Conservation (phyloP, 2,329 filamentous ascomycete genomes). For the Botryotinia convoluta region DNA sequence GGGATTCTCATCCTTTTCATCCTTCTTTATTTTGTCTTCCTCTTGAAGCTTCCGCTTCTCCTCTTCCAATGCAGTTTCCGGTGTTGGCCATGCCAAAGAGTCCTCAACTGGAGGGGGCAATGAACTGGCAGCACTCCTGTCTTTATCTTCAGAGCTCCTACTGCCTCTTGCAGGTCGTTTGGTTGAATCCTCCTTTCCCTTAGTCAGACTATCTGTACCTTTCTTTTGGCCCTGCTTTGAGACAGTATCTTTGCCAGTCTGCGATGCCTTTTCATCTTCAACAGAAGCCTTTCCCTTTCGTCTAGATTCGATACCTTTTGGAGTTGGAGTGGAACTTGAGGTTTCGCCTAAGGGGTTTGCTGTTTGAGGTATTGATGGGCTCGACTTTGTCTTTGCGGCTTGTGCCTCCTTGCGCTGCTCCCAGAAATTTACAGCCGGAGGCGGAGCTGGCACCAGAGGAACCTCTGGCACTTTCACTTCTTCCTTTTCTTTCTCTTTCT, state of each 20-base stretch:
- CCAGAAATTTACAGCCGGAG: conserved; percentile 87
- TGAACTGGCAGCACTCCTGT: conserved; percentile 37
- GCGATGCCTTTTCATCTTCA: conserved; percentile 40
- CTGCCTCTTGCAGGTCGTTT: conserved; percentile 37
- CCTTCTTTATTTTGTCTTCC: conserved; percentile 65
- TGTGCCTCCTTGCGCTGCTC: conserved; percentile 69
- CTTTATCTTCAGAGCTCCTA: conserved; percentile 36
- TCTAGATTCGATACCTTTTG: conserved; percentile 40
- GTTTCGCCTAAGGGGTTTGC: conserved; percentile 20
- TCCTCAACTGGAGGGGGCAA: conserved; percentile 70
- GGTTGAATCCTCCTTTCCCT: conserved; percentile 34
- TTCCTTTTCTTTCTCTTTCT: conserved; percentile 58
- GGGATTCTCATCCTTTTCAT: conserved; percentile 56
- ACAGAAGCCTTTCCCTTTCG: conserved; percentile 42
- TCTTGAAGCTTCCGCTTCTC: conserved; percentile 69
- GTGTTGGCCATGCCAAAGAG: conserved; percentile 83
- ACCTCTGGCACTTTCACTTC: conserved; percentile 50
- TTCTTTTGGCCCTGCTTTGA: conserved; percentile 42
- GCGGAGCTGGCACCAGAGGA: conserved; percentile 72
- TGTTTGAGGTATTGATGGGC: conserved; percentile 22
- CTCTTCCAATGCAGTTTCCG: conserved; percentile 73
- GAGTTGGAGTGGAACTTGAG: conserved; percentile 26
- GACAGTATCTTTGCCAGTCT: conserved; percentile 39
- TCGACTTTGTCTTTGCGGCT: conserved; percentile 48
- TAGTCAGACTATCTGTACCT: conserved; percentile 39